These are phyloP conservation scores for Gossypium gossypioides DNA, from an alignment of 441 rosid genomes.

Conservation along the genomic window DNA sequence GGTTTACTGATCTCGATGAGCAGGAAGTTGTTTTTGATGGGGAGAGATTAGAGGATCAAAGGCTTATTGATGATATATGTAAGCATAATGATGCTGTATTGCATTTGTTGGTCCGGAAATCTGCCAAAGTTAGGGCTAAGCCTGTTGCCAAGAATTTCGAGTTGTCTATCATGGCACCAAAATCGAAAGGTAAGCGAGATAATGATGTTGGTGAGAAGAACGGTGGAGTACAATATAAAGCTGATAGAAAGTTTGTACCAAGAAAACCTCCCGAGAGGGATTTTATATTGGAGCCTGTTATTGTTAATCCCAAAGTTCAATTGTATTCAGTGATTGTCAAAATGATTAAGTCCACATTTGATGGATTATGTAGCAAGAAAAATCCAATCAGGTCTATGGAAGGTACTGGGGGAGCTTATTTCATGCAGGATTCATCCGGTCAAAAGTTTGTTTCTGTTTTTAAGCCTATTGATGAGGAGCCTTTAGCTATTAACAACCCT, in stretches of 20 bases:
- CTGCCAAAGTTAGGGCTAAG: conserved; percentile 51
- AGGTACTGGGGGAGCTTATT: conserved; percentile 81
- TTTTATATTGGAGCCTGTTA: conserved; percentile 44
- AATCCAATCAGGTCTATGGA: conserved; percentile 62
- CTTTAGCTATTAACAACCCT: conserved; percentile 69
- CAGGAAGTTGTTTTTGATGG: conserved; percentile 68
- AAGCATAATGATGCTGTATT: conserved; percentile 44
- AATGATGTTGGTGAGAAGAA: conserved; percentile 15
- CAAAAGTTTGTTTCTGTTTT: conserved; percentile 61
- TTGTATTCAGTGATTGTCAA: conserved; percentile 35
- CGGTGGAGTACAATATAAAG: conserved; percentile 22
- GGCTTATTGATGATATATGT: conserved; percentile 54
- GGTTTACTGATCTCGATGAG: conserved; percentile 42
- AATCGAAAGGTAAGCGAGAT: conserved; percentile 16
- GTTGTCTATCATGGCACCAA: conserved; percentile 50
- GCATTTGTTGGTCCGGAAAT: conserved; percentile 49
- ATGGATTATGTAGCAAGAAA: conserved; percentile 46
- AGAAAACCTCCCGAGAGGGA: conserved; percentile 29
- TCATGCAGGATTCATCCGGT: conserved; percentile 55
- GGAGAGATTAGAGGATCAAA: conserved; percentile 54
- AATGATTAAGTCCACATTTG: conserved; percentile 42
- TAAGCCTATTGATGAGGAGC: conserved; percentile 82
- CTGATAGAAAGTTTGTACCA: conserved; percentile 19
- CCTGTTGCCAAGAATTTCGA: conserved; percentile 65
- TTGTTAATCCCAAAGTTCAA: conserved; percentile 36